These are phyloP conservation scores for Petunia axillaris DNA, from an alignment of 257 asterid genomes.

Conservation along the genomic window DNA sequence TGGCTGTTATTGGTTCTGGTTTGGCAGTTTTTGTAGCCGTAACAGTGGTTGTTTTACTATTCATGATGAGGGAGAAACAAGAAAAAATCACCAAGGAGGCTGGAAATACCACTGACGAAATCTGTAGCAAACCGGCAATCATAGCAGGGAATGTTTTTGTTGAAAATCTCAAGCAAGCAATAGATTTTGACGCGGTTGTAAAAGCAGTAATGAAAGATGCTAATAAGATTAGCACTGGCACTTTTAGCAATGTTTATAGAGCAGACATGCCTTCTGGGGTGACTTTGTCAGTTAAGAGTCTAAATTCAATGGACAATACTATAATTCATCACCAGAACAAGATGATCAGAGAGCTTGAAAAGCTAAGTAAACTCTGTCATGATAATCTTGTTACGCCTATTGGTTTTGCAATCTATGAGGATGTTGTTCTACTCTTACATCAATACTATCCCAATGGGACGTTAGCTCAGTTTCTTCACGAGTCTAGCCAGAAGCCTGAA, in stretches of 20 bases:
- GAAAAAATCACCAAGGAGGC: slow-evolving; percentile 64
- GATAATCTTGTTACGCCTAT: slow-evolving; percentile 81
- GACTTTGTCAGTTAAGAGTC: slow-evolving; percentile 67
- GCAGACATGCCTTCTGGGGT: slow-evolving; percentile 98
- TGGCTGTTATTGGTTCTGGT: slow-evolving; percentile 86
- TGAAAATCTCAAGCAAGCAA: slow-evolving; percentile 83
- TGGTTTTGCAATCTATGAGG: slow-evolving; percentile 84
- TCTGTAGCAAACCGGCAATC: slow-evolving; percentile 55
- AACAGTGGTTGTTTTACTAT: slow-evolving; percentile 70
- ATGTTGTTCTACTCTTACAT: slow-evolving; percentile 72
- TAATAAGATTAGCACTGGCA: slow-evolving; percentile 68
- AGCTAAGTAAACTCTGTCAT: slow-evolving; percentile 79
- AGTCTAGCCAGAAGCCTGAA: slow-evolving; percentile 47
- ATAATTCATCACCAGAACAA: slow-evolving; percentile 70
- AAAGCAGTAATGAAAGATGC: slow-evolving; percentile 80
- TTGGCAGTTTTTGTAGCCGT: slow-evolving; percentile 83
- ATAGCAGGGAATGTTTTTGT: slow-evolving; percentile 82
- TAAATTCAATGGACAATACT: slow-evolving; percentile 79
- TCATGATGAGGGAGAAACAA: slow-evolving; percentile 91
- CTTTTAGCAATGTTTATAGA: slow-evolving; percentile 80
- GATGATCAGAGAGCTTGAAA: slow-evolving; percentile 94
- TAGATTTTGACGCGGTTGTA: slow-evolving; percentile 82
- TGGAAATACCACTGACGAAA: slow-evolving; percentile 43
- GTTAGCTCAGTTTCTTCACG: slow-evolving; percentile 73
- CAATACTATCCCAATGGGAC: slow-evolving; percentile 67